Evolutionary conservation across 2,329 filamentous ascomycete species (phyloP).

Genomic region (Acephala macrosclerotiorum): DNA sequence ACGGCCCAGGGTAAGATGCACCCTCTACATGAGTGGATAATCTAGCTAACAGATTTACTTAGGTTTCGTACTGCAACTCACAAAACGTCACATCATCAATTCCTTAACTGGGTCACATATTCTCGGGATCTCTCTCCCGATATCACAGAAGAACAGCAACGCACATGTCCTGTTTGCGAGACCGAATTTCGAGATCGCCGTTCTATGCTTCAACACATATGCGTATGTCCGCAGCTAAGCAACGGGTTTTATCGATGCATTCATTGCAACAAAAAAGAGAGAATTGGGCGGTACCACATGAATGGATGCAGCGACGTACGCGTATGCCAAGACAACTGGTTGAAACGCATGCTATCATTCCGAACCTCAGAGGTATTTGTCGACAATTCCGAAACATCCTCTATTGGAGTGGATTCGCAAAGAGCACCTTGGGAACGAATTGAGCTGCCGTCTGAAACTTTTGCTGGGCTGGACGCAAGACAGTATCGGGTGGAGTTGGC

Average conservation of each 20-base stretch:
- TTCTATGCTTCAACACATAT: conserved; percentile 2
- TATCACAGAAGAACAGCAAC: neutral
- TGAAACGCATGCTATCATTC: conserved; percentile 2
- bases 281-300: conserved; percentile 7
- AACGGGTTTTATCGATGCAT: neutral
- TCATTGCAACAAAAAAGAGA: conserved; percentile 5
- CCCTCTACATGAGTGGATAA: neutral
- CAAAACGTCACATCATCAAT: neutral
- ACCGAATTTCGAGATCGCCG: neutral
- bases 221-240: neutral
- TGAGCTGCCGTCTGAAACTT: neutral
- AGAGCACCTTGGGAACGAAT: neutral
- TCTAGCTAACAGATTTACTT: neutral
- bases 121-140: neutral
- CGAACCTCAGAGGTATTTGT: neutral
- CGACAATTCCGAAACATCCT: neutral
- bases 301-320: neutral
- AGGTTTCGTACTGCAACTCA: conserved; percentile 2
- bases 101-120: conserved; percentile 7
- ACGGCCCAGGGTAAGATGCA: neutral
- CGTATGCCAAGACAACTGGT: neutral
- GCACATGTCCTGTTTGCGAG: conserved; percentile 7
- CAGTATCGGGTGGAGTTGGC: neutral
- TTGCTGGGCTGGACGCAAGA: neutral
- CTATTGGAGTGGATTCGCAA: neutral